phyloP scores from a whole-genome alignment of 345 rosid species.

The Arabidopsis arenosa region DNA sequence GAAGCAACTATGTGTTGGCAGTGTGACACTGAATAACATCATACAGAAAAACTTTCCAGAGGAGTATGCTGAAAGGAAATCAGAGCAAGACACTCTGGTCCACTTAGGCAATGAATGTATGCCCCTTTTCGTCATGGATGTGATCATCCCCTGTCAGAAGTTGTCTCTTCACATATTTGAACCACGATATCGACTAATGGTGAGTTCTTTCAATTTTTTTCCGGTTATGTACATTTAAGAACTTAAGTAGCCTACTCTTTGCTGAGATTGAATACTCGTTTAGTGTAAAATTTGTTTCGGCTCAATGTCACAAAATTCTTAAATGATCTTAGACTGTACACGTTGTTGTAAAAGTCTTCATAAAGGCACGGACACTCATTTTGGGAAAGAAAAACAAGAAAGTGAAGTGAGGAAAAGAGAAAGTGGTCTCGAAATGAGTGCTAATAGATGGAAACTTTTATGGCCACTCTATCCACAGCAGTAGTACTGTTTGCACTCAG shows the following conservation, averaged over 20 bases:
- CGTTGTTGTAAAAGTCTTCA: background rate
- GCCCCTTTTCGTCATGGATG: constrained; percentile 96
- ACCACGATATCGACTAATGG: constrained; percentile 95
- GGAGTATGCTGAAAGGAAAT: constrained; percentile 89
- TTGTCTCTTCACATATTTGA: constrained; percentile 87
- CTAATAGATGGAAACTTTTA: constrained; percentile 12
- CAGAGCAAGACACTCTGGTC: constrained; percentile 75
- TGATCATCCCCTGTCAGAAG: constrained; percentile 89
- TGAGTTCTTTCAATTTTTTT: constrained; percentile 48
- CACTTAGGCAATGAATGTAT: constrained; percentile 81
- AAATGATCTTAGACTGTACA: constrained; percentile 15
- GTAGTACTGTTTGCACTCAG: constrained; percentile 20
- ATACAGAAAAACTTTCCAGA: constrained; percentile 87
- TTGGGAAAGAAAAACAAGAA: background rate
- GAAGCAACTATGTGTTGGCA: constrained; percentile 45
- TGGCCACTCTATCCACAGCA: constrained; percentile 9
- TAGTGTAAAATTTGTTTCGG: background rate
- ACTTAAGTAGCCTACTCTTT: constrained; percentile 20
- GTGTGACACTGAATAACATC: constrained; percentile 89
- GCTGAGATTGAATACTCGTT: background rate
- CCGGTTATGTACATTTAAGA: constrained; percentile 19
- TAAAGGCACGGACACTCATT: background rate
- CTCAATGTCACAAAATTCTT: background rate
- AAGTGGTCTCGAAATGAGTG: background rate
- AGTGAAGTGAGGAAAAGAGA: constrained; percentile 18